Percentiles rank a stretch among this genome's conserved stretches.
phyloP scores from a whole-genome alignment of 257 asterid species.

The Fraxinus anomala region DNA sequence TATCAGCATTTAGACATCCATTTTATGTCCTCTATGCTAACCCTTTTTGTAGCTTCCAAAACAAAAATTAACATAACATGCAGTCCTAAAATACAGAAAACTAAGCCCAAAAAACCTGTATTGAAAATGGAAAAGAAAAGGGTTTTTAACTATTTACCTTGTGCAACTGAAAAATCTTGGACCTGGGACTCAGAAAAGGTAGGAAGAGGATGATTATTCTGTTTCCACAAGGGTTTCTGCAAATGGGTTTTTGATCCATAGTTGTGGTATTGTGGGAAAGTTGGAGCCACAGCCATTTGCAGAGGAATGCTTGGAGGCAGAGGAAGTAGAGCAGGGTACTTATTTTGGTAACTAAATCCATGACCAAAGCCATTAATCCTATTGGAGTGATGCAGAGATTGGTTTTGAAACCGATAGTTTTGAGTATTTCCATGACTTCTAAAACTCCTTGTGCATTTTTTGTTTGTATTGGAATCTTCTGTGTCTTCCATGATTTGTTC shows the following conservation, averaged over 20 bases:
- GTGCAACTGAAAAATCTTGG: conserved; percentile 47
- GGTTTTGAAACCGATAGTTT: conserved; percentile 47
- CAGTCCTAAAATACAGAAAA: not conserved
- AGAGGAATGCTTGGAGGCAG: conserved; percentile 66
- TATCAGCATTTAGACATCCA: not conserved
- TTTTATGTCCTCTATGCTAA: not conserved
- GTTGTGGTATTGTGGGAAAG: conserved; percentile 53
- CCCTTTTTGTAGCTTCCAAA: not conserved
- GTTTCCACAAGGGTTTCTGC: conserved; percentile 44
- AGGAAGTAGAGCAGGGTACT: conserved; percentile 76
- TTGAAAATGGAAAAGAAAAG: not conserved
- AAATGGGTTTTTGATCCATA: conserved; percentile 57
- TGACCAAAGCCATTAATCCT: conserved; percentile 51
- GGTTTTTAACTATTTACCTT: conserved; percentile 42
- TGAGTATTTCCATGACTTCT: conserved; percentile 33
- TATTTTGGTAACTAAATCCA: conserved; percentile 48
- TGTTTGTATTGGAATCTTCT: conserved; percentile 43
- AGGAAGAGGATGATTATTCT: conserved; percentile 39
- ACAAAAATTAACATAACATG: conserved; percentile 14
- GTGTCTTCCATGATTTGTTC: conserved; percentile 59
- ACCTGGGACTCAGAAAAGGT: conserved; percentile 55
- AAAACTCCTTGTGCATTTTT: conserved; percentile 47
- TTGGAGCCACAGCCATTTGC: conserved; percentile 44
- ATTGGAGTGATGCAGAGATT: conserved; percentile 49
- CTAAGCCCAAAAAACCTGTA: not conserved